Base-by-base conservation (phyloP, 1,284 basidiomycete species). In the Sanghuangporus weigelae region DNA sequence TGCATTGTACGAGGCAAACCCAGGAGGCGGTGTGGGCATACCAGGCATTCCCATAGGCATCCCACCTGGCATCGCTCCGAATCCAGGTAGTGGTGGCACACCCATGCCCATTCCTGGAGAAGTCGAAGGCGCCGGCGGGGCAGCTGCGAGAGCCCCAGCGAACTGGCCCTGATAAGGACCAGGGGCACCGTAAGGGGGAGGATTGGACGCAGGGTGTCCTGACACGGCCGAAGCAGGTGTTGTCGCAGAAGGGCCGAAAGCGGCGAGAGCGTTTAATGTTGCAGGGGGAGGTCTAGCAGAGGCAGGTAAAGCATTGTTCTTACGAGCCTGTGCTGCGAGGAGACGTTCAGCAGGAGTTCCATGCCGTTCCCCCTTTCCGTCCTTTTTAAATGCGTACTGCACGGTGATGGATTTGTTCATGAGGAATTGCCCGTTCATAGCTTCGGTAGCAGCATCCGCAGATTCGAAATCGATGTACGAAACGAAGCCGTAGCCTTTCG, bases 321-420 rank as follows among this genome's bases (percentile, higher is more conserved):
- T 96, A 70, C 95, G 86, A 46, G 97, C 96, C 76, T 98, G 95
- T 1, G 93, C 89, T 1, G 96, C 95, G 68, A 99, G 85, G 53
- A 98, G 83, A 65, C 96, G 89, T 77, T 99, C 96, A 2, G 97
- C 96, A 21, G 92, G 82, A 3, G 96, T 97, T 42, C 96, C 97
- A 72, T 99, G 97, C 16, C 96, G 85, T 75, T 99, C 96, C 66
- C 96, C 95, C 75, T 98, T 98, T 62, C 93, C 94, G 71, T 99
- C 97, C 79, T 98, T 98, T 77, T 98, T 98, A 84, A 98, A 96
- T 3, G 96, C 96, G 73, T 97, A 98, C 74, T 96, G 94, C 14
- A 98, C 95, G 16, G 89, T 89, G 73, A 98, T 93, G 64, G 95
- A 91, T 76, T 97, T 97, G 81, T 98, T 98, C 88, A 96, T 95